Evolutionary conservation across 306 rosid species (phyloP), one percentile per base, ranked within the genome.

Genomic region (Castanopsis chinensis): DNA sequence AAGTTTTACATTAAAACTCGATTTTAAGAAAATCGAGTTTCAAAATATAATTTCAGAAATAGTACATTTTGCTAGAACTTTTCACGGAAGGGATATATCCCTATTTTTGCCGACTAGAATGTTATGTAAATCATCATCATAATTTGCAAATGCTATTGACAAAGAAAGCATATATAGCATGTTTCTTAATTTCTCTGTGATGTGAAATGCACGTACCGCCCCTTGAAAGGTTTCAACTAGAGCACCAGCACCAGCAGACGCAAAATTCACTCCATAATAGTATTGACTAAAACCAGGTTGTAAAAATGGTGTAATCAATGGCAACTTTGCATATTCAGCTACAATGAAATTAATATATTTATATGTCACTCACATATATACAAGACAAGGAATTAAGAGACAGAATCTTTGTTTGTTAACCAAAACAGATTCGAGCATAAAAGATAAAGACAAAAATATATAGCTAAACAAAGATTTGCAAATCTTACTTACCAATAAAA

Each of bases 211-310:
- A 84, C 93, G 52, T 82, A 95, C 99, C 87, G 88, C 85, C 1
- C 98, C 99, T 82, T 84, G 82, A 73, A 86, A 91, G 73, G 99
- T 91, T 87, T 89, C 87, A 55, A 87, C 85, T 65, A 95, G 91
- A 80, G 90, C 97, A 75, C 99, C 99, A 4, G 98, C 99, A 33
- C 99, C 99, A 25, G 91, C 76, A 4, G 99, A 95, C 0, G 99
- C 98, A 85, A 95, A 95, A 69, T 95, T 95, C 53, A 78, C 98
- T 25, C 99, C 98, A n/a, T n/a, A 53, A 17, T 74, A 52, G 69
- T 86, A 92, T 28, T 89, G 74, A 69, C 6, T 64, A 80, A 51
- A 51, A 21, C 94, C 97, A 63, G 97, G 97, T 49, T 49, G 53
- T 23, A 93, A 85, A 86, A 80, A 91, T 18, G 98, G 97, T 58